A percentile compares a stretch with the other conserved stretches of the same genome.
Conservation (phyloP, 2,329 filamentous ascomycete genomes). For the Cladophialophora bantiana region DNA sequence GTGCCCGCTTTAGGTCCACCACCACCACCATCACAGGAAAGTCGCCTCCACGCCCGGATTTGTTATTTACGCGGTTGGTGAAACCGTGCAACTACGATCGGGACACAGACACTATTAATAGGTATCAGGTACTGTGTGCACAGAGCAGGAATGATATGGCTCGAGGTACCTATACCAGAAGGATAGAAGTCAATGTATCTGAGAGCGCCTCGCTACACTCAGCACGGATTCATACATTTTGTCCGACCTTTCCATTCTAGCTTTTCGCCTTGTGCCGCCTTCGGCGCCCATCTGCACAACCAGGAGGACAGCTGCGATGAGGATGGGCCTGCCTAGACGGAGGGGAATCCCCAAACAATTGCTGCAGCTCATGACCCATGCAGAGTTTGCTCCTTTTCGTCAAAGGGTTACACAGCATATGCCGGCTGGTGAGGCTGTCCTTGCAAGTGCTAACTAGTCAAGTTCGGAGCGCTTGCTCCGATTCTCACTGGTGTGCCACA, state of each 20-base stretch:
- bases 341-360: constrained; percentile 4
- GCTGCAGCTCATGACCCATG: constrained; percentile 5
- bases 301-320: constrained; percentile 3
- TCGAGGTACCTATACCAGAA: constrained; percentile 25
- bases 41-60: not conserved
- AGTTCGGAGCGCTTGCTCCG: not conserved
- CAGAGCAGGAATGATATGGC: not conserved
- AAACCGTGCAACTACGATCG: not conserved
- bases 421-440: not conserved
- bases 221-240: constrained; percentile 1
- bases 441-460: not conserved
- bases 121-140: constrained; percentile 19
- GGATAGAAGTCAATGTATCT: constrained; percentile 5
- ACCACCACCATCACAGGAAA: not conserved
- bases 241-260: not conserved
- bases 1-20: not conserved
- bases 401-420: constrained; percentile 17
- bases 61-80: not conserved
- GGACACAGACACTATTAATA: constrained; percentile 10
- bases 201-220: constrained; percentile 2
- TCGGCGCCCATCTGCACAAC: constrained; percentile 8
- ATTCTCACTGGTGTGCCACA: not conserved
- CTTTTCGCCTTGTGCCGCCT: constrained; percentile 13
- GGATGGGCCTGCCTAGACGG: constrained; percentile 6
- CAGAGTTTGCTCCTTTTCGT: constrained; percentile 1